Conservation (phyloP, 306 rosid species). For the Citrullus mucosospermus region DNA sequence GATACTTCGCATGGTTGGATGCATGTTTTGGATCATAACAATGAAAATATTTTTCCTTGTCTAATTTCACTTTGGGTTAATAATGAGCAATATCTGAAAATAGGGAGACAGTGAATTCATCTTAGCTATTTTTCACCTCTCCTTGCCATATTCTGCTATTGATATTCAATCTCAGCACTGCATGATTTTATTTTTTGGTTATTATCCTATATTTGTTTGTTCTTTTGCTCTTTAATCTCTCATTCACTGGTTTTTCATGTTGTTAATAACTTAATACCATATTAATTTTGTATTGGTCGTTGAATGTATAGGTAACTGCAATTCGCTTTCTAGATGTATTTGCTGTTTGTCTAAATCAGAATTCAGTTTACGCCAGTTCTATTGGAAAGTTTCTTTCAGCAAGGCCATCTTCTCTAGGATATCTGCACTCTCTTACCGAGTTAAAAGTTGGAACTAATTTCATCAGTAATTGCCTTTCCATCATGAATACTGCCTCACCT, state of each 20-base stretch:
- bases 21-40: neutral
- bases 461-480: constrained; percentile 24
- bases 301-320: constrained; percentile 51
- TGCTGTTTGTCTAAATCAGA: constrained; percentile 69
- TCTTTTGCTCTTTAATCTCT: constrained; percentile 2
- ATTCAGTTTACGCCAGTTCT: constrained; percentile 67
- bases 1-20: neutral
- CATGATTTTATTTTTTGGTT: neutral
- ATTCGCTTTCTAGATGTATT: constrained; percentile 65
- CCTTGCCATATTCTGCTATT: neutral
- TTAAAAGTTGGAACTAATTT: constrained; percentile 54
- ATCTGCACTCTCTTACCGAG: constrained; percentile 66
- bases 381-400: constrained; percentile 42
- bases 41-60: neutral
- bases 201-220: neutral
- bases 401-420: constrained; percentile 56
- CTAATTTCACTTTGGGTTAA: neutral
- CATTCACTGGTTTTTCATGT: neutral
- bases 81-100: neutral
- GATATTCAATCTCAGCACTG: neutral
- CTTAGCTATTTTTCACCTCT: neutral
- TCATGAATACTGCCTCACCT: constrained; percentile 23
- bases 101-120: neutral
- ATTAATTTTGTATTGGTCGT: constrained; percentile 11
- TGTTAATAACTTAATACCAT: neutral